Evolutionary conservation across 2,329 filamentous ascomycete genomes (phyloP), one percentile per base, ranked within the genome.

Genomic region (Xylariaceae sp.): DNA sequence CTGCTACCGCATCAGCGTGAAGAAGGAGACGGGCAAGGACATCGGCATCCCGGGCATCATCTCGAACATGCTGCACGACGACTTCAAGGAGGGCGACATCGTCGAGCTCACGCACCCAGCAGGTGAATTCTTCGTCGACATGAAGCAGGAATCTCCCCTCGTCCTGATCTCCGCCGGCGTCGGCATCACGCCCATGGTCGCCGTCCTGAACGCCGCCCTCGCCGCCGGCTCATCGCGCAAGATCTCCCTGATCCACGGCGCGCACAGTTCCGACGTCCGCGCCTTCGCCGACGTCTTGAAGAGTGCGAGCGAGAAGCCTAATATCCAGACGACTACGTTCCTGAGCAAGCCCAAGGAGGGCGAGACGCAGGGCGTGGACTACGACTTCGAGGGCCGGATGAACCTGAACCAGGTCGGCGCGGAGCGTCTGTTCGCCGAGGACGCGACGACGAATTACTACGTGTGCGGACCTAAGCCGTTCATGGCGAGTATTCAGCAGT

Each of bases 1-100:
- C 13, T 81, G 85, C 73, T 90, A 90, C 74, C 83, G 89, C 57
- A 85, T 93, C 74, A 88, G 83, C 65, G 85, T 93, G 62, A 92
- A 92, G 80, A 82, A 77, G 59, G 88, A 84, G 64, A 71, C 74
- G 35, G 76, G 76, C 53, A 64, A 67, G 56, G 66, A 69, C 34
- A 69, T 71, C 15, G 73, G 68, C 55, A 64, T 77, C 2, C 73
- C 76, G 1, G 82, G 82, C 15, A 65, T 82, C 47, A 73, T 85
- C 53, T 83, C 81, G 41, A 84, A 82, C 69, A 67, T 79, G 55
- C 74, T 86, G 30, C 80, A 84, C 71, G 72, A 73, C 52, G 67
- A 73, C 5, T 79, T 77, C 66, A 65, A 74, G 3, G 78, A 77
- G 50, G 82, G 82, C 55, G 80, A 83, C 67, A 73, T 76, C 56